These are phyloP conservation scores for Coemansia asiatica DNA, from an alignment of 192 early-diverging fungal genomes.

Conservation along the genomic window DNA sequence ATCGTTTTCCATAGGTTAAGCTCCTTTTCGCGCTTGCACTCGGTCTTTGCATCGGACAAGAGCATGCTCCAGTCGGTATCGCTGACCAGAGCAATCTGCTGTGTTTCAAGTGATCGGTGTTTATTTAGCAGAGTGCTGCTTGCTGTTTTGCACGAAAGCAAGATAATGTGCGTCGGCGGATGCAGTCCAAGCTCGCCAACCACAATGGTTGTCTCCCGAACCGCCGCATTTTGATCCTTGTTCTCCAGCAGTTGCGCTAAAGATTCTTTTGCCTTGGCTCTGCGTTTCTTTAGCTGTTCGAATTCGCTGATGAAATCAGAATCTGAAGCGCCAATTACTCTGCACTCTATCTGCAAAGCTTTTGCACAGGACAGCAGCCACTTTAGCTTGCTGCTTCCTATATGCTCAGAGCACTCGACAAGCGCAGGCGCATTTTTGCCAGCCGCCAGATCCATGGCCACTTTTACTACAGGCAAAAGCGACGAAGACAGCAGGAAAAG, in stretches of 20 bases:
- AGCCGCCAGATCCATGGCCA: not conserved
- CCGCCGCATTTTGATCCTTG: not conserved
- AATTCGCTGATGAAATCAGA: not conserved
- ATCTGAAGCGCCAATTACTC: not conserved
- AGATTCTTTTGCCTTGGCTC: not conserved
- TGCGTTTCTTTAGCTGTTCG: not conserved
- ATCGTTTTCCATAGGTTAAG: constrained; percentile 16
- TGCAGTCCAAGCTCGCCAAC: constrained; percentile 14
- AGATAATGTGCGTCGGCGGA: constrained; percentile 12
- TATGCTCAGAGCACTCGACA: not conserved
- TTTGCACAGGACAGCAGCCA: constrained; percentile 22
- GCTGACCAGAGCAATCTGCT: constrained; percentile 18
- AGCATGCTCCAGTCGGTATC: constrained; percentile 29
- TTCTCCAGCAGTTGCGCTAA: not conserved
- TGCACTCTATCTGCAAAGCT: constrained; percentile 12
- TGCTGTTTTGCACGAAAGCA: not conserved
- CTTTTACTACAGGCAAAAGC: constrained; percentile 6
- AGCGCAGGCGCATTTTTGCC: not conserved
- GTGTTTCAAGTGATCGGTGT: too few relatives aligned
- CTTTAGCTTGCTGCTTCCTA: constrained; percentile 15
- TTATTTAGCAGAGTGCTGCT: not conserved
- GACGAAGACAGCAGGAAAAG: constrained; percentile 11
- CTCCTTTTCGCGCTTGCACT: constrained; percentile 16
- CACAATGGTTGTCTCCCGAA: constrained; percentile 4
- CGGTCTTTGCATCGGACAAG: constrained; percentile 24